Evolutionary conservation across 805 yeast species (phyloP).

Genomic region (Metschnikowia chrysomelidarum): DNA sequence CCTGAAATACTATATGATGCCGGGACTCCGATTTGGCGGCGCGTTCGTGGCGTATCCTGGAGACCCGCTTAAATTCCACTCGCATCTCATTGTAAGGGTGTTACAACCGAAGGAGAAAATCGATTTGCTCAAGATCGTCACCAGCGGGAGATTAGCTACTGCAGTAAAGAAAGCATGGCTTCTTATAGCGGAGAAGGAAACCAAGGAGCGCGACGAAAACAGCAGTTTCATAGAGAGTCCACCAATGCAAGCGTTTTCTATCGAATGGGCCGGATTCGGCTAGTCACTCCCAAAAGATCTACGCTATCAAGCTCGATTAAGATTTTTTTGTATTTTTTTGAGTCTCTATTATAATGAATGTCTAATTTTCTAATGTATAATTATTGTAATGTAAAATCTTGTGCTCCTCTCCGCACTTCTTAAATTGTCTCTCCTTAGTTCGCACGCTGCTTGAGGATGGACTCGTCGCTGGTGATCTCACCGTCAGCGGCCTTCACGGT

Average conservation of each 20-base stretch:
- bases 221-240: slow-evolving; percentile 11
- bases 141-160: slow-evolving; percentile 90
- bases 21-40: slow-evolving; percentile 92
- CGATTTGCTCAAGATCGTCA: slow-evolving; percentile 57
- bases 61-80: slow-evolving; percentile 87
- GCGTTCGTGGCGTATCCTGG: slow-evolving; percentile 90
- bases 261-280: slow-evolving; percentile 98
- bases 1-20: slow-evolving; percentile 57
- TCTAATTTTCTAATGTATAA: too few species aligned
- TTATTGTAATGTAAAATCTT: too few species aligned
- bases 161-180: slow-evolving; percentile 88
- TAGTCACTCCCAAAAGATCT: too few species aligned
- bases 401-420: too few species aligned
- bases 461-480: slow-evolving; percentile 19
- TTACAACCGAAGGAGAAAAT: slow-evolving; percentile 39
- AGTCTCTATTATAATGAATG: too few species aligned
- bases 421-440: too few species aligned
- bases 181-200: slow-evolving; percentile 28
- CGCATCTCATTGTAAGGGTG: slow-evolving; percentile 68
- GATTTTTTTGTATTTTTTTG: too few species aligned
- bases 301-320: too few species aligned
- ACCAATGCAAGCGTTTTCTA: slow-evolving; percentile 51
- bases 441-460: slow-evolving; percentile 4
- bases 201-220: slow-evolving; percentile 28
- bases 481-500: slow-evolving; percentile 35